Conservation (phyloP, 495 filamentous ascomycete species). For the Lasiosphaeriaceae sp. region DNA sequence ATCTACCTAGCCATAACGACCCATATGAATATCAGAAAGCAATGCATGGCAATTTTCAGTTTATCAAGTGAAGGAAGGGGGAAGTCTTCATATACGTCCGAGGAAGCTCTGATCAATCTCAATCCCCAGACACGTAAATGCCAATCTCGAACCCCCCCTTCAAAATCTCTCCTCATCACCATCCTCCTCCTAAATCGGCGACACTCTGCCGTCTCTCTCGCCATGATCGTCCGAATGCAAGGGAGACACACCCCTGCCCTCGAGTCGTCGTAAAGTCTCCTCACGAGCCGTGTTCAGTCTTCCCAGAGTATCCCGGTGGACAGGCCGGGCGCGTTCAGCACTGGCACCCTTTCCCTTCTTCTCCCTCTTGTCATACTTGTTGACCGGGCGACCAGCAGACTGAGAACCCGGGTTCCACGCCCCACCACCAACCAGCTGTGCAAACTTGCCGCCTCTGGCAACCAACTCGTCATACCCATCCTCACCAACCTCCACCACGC, state of each 20-base stretch:
- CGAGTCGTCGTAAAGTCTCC: background rate
- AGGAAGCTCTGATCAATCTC: too few relatives aligned
- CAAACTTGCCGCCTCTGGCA: background rate
- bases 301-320: background rate
- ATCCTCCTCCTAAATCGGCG: background rate
- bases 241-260: background rate
- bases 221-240: background rate
- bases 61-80: too few relatives aligned
- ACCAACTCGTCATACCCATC: conserved; percentile 1
- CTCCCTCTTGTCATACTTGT: background rate
- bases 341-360: background rate
- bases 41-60: too few relatives aligned
- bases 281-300: background rate
- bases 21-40: too few relatives aligned
- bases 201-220: background rate
- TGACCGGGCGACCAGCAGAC: background rate
- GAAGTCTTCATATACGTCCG: too few relatives aligned
- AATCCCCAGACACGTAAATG: too few relatives aligned
- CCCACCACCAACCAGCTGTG: conserved; percentile 7
- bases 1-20: too few relatives aligned
- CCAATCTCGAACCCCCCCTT: too few relatives aligned
- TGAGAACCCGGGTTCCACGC: background rate
- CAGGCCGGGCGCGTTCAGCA: too few relatives aligned
- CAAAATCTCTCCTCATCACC: too few relatives aligned
- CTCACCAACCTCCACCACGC: conserved; percentile 52